Conservation (phyloP, 2,329 filamentous ascomycete species). For the Sporothrix protearum region DNA sequence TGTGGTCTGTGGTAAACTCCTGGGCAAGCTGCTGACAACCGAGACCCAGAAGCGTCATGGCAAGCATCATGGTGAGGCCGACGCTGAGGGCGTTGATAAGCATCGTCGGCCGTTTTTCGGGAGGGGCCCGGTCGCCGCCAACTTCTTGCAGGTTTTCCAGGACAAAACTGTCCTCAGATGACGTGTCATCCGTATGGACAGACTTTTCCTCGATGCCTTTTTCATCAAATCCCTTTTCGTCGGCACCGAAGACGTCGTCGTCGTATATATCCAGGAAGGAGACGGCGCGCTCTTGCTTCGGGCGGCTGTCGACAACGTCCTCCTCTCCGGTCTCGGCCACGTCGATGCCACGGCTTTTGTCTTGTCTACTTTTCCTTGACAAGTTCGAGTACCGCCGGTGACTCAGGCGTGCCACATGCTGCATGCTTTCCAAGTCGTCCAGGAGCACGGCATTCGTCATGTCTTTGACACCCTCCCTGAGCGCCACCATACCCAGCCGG, state of each 20-base stretch:
- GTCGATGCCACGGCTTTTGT: no score
- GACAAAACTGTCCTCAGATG: not conserved
- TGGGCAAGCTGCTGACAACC: slow-evolving; percentile 16
- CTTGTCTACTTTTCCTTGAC: not conserved
- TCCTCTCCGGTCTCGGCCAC: not conserved
- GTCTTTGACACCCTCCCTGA: not conserved
- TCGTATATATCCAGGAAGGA: not conserved
- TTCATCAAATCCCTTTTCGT: not conserved
- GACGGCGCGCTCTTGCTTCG: not conserved
- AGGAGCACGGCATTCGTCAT: not conserved
- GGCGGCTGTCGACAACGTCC: not conserved
- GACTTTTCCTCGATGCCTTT: not conserved
- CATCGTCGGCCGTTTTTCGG: slow-evolving; percentile 63
- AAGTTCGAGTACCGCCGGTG: not conserved
- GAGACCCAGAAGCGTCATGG: slow-evolving; percentile 35
- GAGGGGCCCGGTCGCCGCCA: slow-evolving; percentile 28
- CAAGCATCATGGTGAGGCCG: slow-evolving; percentile 60
- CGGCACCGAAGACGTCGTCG: not conserved
- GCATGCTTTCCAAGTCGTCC: not conserved
- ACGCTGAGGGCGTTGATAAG: slow-evolving; percentile 68
- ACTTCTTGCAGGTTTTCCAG: not conserved
- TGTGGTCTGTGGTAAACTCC: slow-evolving; percentile 38
- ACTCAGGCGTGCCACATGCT: not conserved
- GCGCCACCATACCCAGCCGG: not conserved
- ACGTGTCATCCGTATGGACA: not conserved